Evolutionary conservation across 1,284 basidiomycete genomes (phyloP).

Genomic region (Golubevia pallescens): DNA sequence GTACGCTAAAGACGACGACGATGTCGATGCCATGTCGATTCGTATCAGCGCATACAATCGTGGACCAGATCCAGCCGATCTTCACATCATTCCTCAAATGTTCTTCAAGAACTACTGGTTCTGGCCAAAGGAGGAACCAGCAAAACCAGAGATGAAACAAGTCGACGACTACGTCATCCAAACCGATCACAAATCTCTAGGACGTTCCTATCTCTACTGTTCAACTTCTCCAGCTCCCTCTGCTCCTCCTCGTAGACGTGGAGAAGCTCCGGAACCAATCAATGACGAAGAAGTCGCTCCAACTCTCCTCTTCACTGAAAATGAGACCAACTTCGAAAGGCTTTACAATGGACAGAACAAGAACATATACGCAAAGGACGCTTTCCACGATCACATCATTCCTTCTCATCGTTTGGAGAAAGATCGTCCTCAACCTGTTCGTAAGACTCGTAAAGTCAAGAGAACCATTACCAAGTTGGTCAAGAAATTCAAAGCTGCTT

Average conservation of each 20-base stretch:
- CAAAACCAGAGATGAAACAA: slow-evolving; percentile 73
- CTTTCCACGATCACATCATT: slow-evolving; percentile 97
- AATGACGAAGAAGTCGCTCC: slow-evolving; percentile 67
- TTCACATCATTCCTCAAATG: slow-evolving; percentile 92
- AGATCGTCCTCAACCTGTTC: slow-evolving; percentile 41
- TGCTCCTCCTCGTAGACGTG: slow-evolving; percentile 71
- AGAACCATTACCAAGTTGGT: slow-evolving; percentile 24
- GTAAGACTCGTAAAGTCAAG: slow-evolving; percentile 40
- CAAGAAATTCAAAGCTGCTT: slow-evolving; percentile 5
- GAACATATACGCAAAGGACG: slow-evolving; percentile 92
- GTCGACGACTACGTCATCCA: slow-evolving; percentile 69
- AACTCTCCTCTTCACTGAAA: slow-evolving; percentile 80
- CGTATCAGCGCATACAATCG: slow-evolving; percentile 96
- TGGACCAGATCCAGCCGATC: slow-evolving; percentile 90
- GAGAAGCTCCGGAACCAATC: slow-evolving; percentile 61
- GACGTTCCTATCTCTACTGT: slow-evolving; percentile 76
- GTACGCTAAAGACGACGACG: slow-evolving; percentile 97
- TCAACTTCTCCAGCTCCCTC: slow-evolving; percentile 89
- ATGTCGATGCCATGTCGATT: slow-evolving; percentile 84
- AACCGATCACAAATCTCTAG: slow-evolving; percentile 73
- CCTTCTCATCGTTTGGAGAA: slow-evolving; percentile 71
- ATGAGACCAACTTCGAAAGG: slow-evolving; percentile 92
- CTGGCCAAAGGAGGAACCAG: slow-evolving; percentile 82
- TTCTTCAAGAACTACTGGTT: slow-evolving; percentile 99
- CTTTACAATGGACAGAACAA: slow-evolving; percentile 78